Percentiles rank a stretch among this genome's conserved stretches.
phyloP scores from a whole-genome alignment of 495 filamentous ascomycete species.

The Annulohypoxylon stygium region DNA sequence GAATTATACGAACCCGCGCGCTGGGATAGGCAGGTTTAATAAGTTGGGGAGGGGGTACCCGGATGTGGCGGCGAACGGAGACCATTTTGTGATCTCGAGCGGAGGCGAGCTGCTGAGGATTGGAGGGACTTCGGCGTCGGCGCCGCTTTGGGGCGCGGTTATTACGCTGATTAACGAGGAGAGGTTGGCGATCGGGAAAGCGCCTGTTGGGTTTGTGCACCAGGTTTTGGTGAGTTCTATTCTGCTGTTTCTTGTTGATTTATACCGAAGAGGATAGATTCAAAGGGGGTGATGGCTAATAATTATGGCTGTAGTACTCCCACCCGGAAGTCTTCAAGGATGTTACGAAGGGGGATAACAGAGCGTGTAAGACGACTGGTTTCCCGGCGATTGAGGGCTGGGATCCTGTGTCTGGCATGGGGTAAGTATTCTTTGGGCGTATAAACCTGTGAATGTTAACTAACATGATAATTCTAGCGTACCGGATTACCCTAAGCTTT shows the following conservation, averaged over 20 bases:
- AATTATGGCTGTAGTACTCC: slow-evolving; percentile 57
- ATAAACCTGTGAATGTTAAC: slow-evolving; percentile 18
- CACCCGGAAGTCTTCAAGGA: slow-evolving; percentile 72
- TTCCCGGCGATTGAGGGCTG: slow-evolving; percentile 66
- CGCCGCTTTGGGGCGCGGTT: slow-evolving; percentile 59
- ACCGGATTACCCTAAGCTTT: slow-evolving; percentile 53
- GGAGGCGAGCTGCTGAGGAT: slow-evolving; percentile 62
- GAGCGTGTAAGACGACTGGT: slow-evolving; percentile 68
- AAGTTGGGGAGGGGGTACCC: slow-evolving; percentile 70
- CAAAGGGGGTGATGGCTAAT: too few species aligned
- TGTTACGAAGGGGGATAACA: slow-evolving; percentile 69
- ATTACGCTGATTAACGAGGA: slow-evolving; percentile 75
- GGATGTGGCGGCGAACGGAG: slow-evolving; percentile 71
- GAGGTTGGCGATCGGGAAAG: slow-evolving; percentile 65
- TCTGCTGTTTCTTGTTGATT: background rate
- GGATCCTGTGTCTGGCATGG: slow-evolving; percentile 74
- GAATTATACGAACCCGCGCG: slow-evolving; percentile 41
- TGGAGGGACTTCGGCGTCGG: slow-evolving; percentile 53
- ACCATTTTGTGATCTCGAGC: slow-evolving; percentile 66
- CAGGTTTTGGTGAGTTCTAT: slow-evolving; percentile 61
- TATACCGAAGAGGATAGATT: too few species aligned
- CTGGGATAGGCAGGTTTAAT: slow-evolving; percentile 57
- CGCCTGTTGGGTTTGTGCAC: slow-evolving; percentile 73
- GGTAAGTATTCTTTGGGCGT: slow-evolving; percentile 50
- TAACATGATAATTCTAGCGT: slow-evolving; percentile 43